These are phyloP conservation scores for Echium plantagineum DNA, from an alignment of 257 asterid genomes.

Conservation along the genomic window DNA sequence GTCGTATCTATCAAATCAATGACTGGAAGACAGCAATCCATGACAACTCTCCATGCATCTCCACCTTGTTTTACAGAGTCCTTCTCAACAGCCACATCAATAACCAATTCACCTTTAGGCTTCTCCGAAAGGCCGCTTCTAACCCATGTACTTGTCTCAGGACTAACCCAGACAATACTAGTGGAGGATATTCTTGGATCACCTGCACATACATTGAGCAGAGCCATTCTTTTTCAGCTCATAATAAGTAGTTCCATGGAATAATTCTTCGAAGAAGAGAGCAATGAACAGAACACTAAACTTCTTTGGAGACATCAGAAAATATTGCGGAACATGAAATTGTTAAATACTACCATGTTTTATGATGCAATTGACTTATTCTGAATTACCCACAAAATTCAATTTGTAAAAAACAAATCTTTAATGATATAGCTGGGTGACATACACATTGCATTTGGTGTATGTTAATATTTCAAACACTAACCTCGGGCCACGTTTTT, in stretches of 20 bases:
- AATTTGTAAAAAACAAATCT: background rate
- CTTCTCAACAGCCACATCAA: constrained; percentile 73
- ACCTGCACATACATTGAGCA: constrained; percentile 35
- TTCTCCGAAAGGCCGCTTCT: constrained; percentile 54
- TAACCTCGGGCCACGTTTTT: background rate
- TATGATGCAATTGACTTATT: background rate
- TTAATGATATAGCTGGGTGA: background rate
- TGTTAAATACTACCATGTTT: background rate
- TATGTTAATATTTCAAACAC: too few relatives aligned
- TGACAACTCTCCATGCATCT: constrained; percentile 85
- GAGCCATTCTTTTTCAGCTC: background rate
- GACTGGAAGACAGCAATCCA: constrained; percentile 86
- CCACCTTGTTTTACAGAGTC: constrained; percentile 67
- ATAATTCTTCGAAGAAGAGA: background rate
- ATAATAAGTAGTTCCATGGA: background rate
- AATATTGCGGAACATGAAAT: background rate
- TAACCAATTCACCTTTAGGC: constrained; percentile 67
- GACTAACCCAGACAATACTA: constrained; percentile 54
- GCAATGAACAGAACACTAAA: background rate
- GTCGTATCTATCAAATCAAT: constrained; percentile 65
- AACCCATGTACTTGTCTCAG: constrained; percentile 67
- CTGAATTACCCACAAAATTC: background rate
- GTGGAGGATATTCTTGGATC: constrained; percentile 79
- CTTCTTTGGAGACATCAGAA: background rate
- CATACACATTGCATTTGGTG: background rate